A percentile compares a stretch with the other conserved stretches of the same genome.
Conservation (phyloP, 192 early-diverging fungal genomes). For the Coemansia interrupta region DNA sequence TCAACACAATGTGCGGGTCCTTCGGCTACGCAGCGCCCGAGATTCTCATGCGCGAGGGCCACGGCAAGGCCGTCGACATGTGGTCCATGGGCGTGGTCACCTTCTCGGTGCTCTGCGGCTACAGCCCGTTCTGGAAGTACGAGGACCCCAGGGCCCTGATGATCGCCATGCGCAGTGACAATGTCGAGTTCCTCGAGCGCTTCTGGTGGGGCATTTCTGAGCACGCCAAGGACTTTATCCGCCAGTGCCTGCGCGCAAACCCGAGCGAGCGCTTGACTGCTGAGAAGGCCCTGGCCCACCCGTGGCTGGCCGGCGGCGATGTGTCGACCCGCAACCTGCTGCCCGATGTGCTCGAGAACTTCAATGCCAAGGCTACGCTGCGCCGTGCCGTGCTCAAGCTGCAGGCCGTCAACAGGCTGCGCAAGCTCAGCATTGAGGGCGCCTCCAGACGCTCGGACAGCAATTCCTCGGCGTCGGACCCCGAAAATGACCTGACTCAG, state of each 20-base stretch:
- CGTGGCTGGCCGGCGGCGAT: conserved; percentile 68
- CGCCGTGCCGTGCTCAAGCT: conserved; percentile 53
- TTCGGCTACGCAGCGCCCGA: conserved; percentile 85
- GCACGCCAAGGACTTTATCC: conserved; percentile 71
- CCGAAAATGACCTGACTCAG: neutral
- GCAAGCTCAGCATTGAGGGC: conserved; percentile 26
- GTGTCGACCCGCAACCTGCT: conserved; percentile 77
- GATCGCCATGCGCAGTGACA: conserved; percentile 60
- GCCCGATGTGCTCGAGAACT: conserved; percentile 74
- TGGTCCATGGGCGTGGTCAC: conserved; percentile 93
- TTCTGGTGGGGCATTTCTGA: conserved; percentile 82
- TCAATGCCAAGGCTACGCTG: conserved; percentile 42
- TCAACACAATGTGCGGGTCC: conserved; percentile 82
- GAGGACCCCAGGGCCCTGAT: conserved; percentile 59
- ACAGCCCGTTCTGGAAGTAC: conserved; percentile 66
- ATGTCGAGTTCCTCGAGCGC: conserved; percentile 67
- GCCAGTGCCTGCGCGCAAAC: conserved; percentile 64
- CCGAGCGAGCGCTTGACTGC: conserved; percentile 73
- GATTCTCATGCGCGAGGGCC: conserved; percentile 74
- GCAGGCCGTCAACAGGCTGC: conserved; percentile 49
- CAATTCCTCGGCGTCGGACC: conserved; percentile 11
- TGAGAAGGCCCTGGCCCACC: conserved; percentile 76
- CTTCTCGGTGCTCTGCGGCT: conserved; percentile 82
- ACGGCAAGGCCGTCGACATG: conserved; percentile 89
- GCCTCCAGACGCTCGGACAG: neutral